phyloP scores from a whole-genome alignment of 768 basidiomycete genomes.

The Lyophyllum semitale region DNA sequence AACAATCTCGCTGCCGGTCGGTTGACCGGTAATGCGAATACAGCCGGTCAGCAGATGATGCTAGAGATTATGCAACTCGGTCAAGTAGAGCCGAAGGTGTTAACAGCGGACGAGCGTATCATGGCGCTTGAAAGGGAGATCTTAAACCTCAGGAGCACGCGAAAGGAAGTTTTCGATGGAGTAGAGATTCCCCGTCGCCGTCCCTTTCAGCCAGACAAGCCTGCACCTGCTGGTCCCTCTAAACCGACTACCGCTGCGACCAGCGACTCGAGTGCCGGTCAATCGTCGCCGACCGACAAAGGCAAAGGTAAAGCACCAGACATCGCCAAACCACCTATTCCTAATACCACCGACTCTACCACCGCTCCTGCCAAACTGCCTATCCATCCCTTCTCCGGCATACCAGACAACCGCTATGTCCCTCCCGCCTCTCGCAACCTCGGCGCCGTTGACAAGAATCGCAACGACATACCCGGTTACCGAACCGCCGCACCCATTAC shows the following conservation, averaged over 20 bases:
- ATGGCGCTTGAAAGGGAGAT: too few relatives aligned
- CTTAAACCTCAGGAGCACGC: neutral
- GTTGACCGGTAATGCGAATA: too few relatives aligned
- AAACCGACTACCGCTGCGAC: neutral
- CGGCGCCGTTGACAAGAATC: neutral
- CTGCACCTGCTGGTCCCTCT: neutral
- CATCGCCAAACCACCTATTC: too few relatives aligned
- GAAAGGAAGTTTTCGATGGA: neutral
- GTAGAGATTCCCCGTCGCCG: neutral
- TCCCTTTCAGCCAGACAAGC: neutral
- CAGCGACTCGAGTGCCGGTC: too few relatives aligned
- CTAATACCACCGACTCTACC: too few relatives aligned
- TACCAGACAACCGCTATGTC: neutral
- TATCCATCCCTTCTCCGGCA: neutral
- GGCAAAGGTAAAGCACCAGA: neutral
- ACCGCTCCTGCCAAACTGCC: neutral
- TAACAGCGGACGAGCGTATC: too few relatives aligned
- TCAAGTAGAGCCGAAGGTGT: neutral
- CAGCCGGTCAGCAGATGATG: neutral
- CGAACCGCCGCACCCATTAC: neutral
- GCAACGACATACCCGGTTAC: too few relatives aligned
- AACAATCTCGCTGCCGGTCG: neutral
- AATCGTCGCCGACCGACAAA: neutral
- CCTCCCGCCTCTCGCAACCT: neutral
- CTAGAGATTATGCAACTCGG: neutral